Percentiles rank a stretch among this genome's conserved stretches.
These are phyloP conservation scores for Solanum hybrid DNA, from an alignment of 305 asterid species.

Conservation along the genomic window DNA sequence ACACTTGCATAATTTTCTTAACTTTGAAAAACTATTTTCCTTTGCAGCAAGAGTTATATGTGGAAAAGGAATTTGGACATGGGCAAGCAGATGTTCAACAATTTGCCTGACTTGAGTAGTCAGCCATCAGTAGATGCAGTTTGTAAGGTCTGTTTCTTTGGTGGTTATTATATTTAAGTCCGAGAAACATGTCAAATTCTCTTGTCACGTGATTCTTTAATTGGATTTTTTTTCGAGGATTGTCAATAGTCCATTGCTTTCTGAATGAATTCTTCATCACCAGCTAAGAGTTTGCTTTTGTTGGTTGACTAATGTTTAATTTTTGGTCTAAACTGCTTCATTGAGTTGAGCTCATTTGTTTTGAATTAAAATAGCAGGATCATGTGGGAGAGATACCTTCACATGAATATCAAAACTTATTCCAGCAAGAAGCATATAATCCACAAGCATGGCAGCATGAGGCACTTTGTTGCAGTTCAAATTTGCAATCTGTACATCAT, in stretches of 20 bases:
- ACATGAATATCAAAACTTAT: conserved; percentile 9
- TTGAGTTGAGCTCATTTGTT: background rate
- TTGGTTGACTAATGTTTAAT: background rate
- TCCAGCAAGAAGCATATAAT: conserved; percentile 9
- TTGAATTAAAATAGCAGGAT: conserved; percentile 2
- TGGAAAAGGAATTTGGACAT: background rate
- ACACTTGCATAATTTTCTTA: background rate
- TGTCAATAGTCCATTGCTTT: background rate
- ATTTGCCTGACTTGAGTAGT: background rate
- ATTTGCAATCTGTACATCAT: conserved; percentile 7
- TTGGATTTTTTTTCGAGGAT: background rate
- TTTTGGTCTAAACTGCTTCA: background rate
- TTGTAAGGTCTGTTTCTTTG: conserved; percentile 3
- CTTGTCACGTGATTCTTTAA: background rate
- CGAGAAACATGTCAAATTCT: background rate
- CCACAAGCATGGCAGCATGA: background rate
- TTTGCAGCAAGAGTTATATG: background rate
- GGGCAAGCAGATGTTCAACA: background rate
- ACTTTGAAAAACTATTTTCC: background rate
- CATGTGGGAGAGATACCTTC: background rate
- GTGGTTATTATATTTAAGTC: background rate
- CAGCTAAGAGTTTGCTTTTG: background rate
- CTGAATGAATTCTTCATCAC: background rate
- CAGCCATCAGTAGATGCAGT: background rate
- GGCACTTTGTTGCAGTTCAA: conserved; percentile 10